phyloP scores from a whole-genome alignment of 2,329 filamentous ascomycete species.

The Magnaporthiopsis incrustans region DNA sequence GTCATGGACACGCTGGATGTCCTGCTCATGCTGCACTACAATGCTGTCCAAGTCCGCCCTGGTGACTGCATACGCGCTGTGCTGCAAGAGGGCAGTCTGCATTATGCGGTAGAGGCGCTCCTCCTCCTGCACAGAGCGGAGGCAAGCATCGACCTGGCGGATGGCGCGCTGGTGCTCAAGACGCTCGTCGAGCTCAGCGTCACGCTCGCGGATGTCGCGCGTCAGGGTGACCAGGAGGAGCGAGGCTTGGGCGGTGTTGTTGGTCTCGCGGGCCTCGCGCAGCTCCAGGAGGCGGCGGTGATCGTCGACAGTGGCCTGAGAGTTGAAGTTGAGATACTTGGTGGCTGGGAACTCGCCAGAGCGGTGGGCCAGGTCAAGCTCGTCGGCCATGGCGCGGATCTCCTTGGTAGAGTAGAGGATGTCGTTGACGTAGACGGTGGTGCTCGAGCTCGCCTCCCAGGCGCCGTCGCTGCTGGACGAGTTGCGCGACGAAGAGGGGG shows the following conservation, averaged over 20 bases:
- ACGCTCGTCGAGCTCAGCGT: slow-evolving; percentile 4
- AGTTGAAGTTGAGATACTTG: slow-evolving; percentile 6
- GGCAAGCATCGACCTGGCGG: slow-evolving; percentile 5
- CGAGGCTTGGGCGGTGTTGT: background rate
- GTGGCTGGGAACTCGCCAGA: slow-evolving; percentile 7
- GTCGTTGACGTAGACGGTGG: slow-evolving; percentile 4
- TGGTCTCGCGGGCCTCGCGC: background rate
- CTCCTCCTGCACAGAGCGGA: slow-evolving; percentile 5
- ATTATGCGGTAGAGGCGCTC: slow-evolving; percentile 5
- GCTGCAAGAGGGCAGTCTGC: slow-evolving; percentile 5
- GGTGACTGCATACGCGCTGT: slow-evolving; percentile 3
- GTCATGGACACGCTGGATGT: background rate
- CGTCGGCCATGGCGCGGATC: slow-evolving; percentile 7
- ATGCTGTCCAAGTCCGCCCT: background rate
- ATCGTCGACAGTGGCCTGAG: slow-evolving; percentile 5
- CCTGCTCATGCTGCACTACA: background rate
- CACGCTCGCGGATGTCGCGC: slow-evolving; percentile 6
- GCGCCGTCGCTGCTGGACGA: background rate
- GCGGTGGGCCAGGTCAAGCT: slow-evolving; percentile 3
- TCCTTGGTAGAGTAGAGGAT: slow-evolving; percentile 5
- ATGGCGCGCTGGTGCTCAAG: slow-evolving; percentile 4
- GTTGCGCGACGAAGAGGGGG: slow-evolving; percentile 1
- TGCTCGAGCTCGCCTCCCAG: slow-evolving; percentile 3
- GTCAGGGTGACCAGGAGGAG: slow-evolving; percentile 3
- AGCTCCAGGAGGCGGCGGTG: slow-evolving; percentile 5